A percentile compares a stretch with the other conserved stretches of the same genome.
Evolutionary conservation across 2,329 filamentous ascomycete genomes (phyloP).

Genomic region (Fusarium nurragi): DNA sequence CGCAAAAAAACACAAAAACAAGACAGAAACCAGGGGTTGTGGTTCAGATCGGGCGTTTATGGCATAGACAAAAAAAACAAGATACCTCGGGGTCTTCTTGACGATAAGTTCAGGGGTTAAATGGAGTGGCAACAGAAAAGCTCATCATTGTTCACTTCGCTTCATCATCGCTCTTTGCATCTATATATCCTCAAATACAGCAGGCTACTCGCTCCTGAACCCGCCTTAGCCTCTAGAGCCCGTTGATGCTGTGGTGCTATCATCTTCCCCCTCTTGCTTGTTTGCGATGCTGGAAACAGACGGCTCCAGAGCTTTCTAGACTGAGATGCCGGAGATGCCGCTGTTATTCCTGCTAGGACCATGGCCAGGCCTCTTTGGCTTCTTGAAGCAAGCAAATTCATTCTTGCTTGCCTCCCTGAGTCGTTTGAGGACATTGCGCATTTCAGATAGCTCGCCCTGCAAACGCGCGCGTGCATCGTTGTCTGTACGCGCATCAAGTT

Average conservation of each 20-base stretch:
- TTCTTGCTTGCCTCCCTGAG: slow-evolving; percentile 82
- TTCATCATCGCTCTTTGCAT: slow-evolving; percentile 9
- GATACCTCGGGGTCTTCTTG: slow-evolving; percentile 34
- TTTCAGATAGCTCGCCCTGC: slow-evolving; percentile 88
- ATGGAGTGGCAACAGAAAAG: slow-evolving; percentile 2
- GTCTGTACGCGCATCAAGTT: slow-evolving; percentile 88
- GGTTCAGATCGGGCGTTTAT: slow-evolving; percentile 35
- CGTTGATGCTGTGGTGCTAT: slow-evolving; percentile 7
- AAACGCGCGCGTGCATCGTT: slow-evolving; percentile 82
- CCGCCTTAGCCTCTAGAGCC: not conserved
- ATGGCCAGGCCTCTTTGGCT: slow-evolving; percentile 60
- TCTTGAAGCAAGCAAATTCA: slow-evolving; percentile 88
- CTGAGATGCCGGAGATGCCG: slow-evolving; percentile 41
- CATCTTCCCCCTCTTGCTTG: slow-evolving; percentile 12
- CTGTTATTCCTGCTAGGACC: slow-evolving; percentile 48
- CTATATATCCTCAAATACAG: slow-evolving; percentile 4
- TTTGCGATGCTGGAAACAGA: not conserved
- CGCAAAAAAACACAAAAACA: slow-evolving; percentile 10
- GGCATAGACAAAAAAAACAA: slow-evolving; percentile 38
- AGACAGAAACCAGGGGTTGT: slow-evolving; percentile 13
- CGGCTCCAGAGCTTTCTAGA: slow-evolving; percentile 33
- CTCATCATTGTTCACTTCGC: slow-evolving; percentile 8
- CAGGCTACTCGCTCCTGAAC: not conserved
- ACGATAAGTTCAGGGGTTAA: not conserved
- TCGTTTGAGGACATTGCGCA: slow-evolving; percentile 87